A percentile compares a stretch with the other conserved stretches of the same genome.
Conservation (phyloP, 768 basidiomycete species). For the Kwoniella dejecticola region DNA sequence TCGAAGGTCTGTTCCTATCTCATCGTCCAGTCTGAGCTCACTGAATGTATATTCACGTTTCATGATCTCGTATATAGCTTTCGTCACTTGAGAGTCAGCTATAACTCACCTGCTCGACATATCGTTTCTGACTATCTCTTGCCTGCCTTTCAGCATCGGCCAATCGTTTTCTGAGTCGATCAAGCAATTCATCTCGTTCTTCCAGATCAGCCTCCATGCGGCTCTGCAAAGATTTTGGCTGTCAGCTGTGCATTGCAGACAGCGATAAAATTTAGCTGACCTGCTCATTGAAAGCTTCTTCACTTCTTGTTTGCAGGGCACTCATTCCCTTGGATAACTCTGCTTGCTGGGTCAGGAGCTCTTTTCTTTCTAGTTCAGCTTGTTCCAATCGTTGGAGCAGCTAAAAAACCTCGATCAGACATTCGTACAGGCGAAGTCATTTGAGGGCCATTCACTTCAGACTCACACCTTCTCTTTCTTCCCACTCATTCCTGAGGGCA, state of each 20-base stretch:
- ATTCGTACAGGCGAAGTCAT: no score
- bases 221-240: conserved; percentile 11
- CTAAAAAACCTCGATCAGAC: neutral
- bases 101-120: conserved; percentile 46
- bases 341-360: conserved; percentile 5
- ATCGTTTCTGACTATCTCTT: conserved; percentile 41
- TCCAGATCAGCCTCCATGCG: conserved; percentile 48
- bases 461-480: conserved; percentile 30
- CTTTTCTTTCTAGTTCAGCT: conserved; percentile 2
- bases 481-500: conserved; percentile 38
- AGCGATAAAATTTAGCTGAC: conserved; percentile 20
- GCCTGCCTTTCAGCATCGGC: conserved; percentile 32
- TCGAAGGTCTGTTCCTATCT: conserved; percentile 49
- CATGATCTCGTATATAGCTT: neutral
- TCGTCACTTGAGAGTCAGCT: no score
- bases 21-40: neutral
- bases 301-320: conserved; percentile 20
- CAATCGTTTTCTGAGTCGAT: conserved; percentile 29
- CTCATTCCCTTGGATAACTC: conserved; percentile 21
- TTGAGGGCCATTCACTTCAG: neutral
- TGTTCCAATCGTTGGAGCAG: conserved; percentile 12
- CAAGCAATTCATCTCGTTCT: conserved; percentile 38
- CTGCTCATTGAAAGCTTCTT: conserved; percentile 40
- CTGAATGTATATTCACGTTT: neutral
- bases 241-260: neutral